Conservation (phyloP, 2,329 filamentous ascomycete species). For the Conoideocrella luteorostrata region DNA sequence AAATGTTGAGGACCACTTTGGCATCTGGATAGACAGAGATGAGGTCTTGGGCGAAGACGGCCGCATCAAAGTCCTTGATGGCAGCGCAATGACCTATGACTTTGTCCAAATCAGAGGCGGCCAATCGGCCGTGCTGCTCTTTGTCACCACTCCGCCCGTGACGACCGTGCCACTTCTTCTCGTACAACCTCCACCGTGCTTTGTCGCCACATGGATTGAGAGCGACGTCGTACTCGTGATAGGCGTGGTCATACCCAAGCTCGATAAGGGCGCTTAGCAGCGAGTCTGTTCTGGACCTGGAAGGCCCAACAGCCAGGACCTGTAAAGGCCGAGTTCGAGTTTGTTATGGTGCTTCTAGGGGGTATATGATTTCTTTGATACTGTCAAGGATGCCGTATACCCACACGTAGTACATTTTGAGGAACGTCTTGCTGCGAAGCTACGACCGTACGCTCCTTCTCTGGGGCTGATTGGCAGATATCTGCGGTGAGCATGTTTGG, state of each 20-base stretch:
- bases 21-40: slow-evolving; percentile 23
- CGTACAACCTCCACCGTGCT: slow-evolving; percentile 2
- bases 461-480: background rate
- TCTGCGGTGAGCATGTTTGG: background rate
- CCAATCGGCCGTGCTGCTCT: background rate
- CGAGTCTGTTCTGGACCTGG: slow-evolving; percentile 8
- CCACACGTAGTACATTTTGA: background rate
- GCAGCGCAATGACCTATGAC: slow-evolving; percentile 9
- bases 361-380: background rate
- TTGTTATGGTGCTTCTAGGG: background rate
- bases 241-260: slow-evolving; percentile 7
- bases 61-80: slow-evolving; percentile 9
- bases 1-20: slow-evolving; percentile 21
- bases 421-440: no score
- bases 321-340: slow-evolving; percentile 2
- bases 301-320: slow-evolving; percentile 5
- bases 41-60: slow-evolving; percentile 17
- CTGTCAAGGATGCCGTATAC: background rate
- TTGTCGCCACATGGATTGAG: slow-evolving; percentile 1
- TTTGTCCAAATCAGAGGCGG: slow-evolving; percentile 7
- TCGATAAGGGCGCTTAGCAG: slow-evolving; percentile 4
- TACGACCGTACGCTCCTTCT: background rate
- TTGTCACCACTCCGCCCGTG: background rate
- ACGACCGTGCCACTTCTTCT: slow-evolving; percentile 1
- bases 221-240: slow-evolving; percentile 5